phyloP scores from a whole-genome alignment of 139 green algal species.

The Chloropicon primus region DNA sequence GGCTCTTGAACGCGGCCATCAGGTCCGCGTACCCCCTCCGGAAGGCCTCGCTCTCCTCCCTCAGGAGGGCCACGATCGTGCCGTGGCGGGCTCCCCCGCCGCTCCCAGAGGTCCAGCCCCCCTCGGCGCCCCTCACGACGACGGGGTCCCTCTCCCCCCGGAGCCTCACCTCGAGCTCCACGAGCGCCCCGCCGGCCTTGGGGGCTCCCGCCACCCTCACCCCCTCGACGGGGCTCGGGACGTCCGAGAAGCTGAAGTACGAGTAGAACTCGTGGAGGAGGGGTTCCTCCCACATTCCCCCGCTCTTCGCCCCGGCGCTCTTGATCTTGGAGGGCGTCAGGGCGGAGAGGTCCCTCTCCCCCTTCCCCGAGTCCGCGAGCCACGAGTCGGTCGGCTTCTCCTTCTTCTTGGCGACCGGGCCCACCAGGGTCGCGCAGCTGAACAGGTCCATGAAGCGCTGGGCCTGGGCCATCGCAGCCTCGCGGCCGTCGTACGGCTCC shows the following conservation, averaged over 20 bases:
- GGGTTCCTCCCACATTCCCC: background rate
- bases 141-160: background rate
- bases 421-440: background rate
- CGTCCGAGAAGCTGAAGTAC: background rate
- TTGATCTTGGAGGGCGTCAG: background rate
- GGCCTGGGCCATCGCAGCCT: background rate
- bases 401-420: slow-evolving; percentile 48
- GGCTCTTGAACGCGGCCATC: background rate
- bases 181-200: background rate
- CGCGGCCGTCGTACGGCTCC: background rate
- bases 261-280: background rate
- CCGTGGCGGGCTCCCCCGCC: background rate
- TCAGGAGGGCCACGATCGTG: slow-evolving; percentile 3
- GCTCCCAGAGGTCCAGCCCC: too few species aligned
- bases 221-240: background rate
- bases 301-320: background rate
- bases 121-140: background rate
- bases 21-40: background rate
- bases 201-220: background rate
- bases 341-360: background rate
- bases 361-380: background rate
- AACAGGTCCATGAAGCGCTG: background rate
- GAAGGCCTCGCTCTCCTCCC: background rate
- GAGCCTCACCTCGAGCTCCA: background rate
- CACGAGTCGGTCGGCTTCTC: slow-evolving; percentile 28